phyloP scores from a whole-genome alignment of 2,329 filamentous ascomycete genomes.

The Huntiella decipiens region DNA sequence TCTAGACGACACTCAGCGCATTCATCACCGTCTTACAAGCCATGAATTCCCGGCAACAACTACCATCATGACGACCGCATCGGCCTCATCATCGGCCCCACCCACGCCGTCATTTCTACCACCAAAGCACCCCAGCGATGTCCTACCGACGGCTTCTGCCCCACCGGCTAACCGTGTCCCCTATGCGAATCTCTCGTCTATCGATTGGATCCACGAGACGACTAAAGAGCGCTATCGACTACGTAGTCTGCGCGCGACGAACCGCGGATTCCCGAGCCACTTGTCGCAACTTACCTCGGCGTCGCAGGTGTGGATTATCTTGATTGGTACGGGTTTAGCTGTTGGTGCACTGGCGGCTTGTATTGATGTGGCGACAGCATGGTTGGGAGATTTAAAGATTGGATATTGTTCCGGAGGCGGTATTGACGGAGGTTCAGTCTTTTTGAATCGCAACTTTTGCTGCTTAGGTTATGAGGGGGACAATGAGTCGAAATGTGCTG shows the following conservation, averaged over 20 bases:
- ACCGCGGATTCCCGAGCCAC: conserved; percentile 49
- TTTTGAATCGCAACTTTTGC: conserved; percentile 80
- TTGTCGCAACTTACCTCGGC: conserved; percentile 57
- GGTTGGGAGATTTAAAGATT: conserved; percentile 81
- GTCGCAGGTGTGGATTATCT: conserved; percentile 78
- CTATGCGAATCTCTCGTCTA: conserved; percentile 91
- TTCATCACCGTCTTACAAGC: too few relatives aligned
- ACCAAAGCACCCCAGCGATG: background rate
- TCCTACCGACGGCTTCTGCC: background rate
- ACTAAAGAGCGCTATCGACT: conserved; percentile 84
- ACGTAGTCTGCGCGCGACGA: conserved; percentile 44
- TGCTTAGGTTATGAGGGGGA: conserved; percentile 84
- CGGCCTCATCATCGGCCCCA: background rate
- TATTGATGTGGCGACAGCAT: conserved; percentile 81
- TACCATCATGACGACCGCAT: background rate
- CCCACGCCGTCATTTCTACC: background rate
- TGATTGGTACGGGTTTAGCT: conserved; percentile 68
- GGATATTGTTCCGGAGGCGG: conserved; percentile 59
- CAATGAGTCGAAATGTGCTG: conserved; percentile 59
- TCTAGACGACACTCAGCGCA: too few relatives aligned
- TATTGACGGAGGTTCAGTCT: conserved; percentile 66
- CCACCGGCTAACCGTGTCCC: conserved; percentile 45
- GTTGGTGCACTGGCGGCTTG: conserved; percentile 70
- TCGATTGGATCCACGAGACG: conserved; percentile 99
- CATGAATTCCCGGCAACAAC: background rate